Evolutionary conservation across 176 grass and related monocot species (phyloP).

Genomic region (Poa pratensis): DNA sequence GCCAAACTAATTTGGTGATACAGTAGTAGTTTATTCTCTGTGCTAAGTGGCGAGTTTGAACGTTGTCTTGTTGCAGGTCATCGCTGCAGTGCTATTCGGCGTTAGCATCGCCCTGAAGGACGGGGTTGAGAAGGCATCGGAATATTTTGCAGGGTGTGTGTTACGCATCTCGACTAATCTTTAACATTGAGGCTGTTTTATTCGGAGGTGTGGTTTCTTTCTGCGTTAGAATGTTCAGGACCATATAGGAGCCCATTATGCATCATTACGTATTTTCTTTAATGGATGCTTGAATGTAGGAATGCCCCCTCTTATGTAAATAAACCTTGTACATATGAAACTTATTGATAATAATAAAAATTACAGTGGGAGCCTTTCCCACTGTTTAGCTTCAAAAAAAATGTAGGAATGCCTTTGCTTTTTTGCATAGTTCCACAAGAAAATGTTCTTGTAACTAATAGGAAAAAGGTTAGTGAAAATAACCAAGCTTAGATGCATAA

Average conservation of each 20-base stretch:
- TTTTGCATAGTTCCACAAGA: neutral
- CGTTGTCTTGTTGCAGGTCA: constrained; percentile 55
- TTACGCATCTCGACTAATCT: constrained; percentile 32
- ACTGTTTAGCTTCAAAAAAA: too few relatives aligned
- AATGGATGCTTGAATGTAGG: neutral
- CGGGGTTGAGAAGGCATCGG: constrained; percentile 74
- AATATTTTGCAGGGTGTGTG: constrained; percentile 95
- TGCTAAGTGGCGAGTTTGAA: neutral
- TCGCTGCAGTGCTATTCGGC: constrained; percentile 76
- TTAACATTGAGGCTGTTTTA: constrained; percentile 25
- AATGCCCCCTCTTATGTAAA: neutral
- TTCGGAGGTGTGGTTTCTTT: constrained; percentile 3
- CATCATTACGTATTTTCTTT: neutral
- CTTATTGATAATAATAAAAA: too few relatives aligned
- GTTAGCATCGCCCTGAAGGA: constrained; percentile 73
- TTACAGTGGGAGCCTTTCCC: too few relatives aligned
- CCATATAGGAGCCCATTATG: neutral
- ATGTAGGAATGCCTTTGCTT: neutral
- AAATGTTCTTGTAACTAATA: neutral
- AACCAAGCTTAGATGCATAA: neutral
- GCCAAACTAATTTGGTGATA: neutral
- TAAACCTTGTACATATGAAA: too few relatives aligned
- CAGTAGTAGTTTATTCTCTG: neutral
- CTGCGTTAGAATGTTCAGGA: constrained; percentile 13
- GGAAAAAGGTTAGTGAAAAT: neutral